These are phyloP conservation scores for Coemansia sp. DNA, from an alignment of 192 early-diverging fungal genomes.

Conservation along the genomic window DNA sequence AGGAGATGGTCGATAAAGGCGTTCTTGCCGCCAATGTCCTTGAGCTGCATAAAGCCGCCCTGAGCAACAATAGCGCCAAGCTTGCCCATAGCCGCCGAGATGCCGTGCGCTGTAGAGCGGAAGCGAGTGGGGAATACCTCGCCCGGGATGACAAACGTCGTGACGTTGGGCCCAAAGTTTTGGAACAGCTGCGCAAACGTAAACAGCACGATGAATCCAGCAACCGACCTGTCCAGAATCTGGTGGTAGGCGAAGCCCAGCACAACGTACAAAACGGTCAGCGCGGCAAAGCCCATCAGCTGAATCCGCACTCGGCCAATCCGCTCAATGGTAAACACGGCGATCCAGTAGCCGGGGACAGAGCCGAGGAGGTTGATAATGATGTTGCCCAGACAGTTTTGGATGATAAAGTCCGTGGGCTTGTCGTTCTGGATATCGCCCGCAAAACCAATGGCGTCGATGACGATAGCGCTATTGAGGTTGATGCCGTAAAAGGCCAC, in stretches of 20 bases:
- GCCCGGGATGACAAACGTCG: slow-evolving; percentile 84
- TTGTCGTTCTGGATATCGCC: slow-evolving; percentile 34
- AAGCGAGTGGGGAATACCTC: slow-evolving; percentile 85
- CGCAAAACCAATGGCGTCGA: slow-evolving; percentile 71
- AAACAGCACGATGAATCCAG: slow-evolving; percentile 69
- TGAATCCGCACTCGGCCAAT: slow-evolving; percentile 94
- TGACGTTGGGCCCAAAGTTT: slow-evolving; percentile 97
- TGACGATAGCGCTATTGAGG: slow-evolving; percentile 77
- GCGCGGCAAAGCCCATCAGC: slow-evolving; percentile 82
- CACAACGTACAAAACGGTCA: slow-evolving; percentile 75
- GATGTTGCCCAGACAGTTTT: slow-evolving; percentile 85
- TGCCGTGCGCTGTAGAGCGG: slow-evolving; percentile 80
- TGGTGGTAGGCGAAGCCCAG: slow-evolving; percentile 73
- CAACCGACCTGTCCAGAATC: slow-evolving; percentile 62
- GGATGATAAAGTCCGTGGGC: slow-evolving; percentile 57
- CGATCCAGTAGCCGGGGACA: slow-evolving; percentile 96
- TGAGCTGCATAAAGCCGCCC: slow-evolving; percentile 70
- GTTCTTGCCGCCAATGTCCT: slow-evolving; percentile 71
- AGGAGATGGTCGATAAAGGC: slow-evolving; percentile 64
- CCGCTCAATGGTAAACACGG: slow-evolving; percentile 86
- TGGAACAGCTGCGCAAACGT: slow-evolving; percentile 78
- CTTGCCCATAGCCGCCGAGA: slow-evolving; percentile 80
- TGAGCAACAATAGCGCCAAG: slow-evolving; percentile 77
- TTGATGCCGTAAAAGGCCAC: slow-evolving; percentile 86
- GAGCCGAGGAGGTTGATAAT: slow-evolving; percentile 86